Conservation (phyloP, 2,329 filamentous ascomycete genomes). For the Dactylonectria estremocensis region DNA sequence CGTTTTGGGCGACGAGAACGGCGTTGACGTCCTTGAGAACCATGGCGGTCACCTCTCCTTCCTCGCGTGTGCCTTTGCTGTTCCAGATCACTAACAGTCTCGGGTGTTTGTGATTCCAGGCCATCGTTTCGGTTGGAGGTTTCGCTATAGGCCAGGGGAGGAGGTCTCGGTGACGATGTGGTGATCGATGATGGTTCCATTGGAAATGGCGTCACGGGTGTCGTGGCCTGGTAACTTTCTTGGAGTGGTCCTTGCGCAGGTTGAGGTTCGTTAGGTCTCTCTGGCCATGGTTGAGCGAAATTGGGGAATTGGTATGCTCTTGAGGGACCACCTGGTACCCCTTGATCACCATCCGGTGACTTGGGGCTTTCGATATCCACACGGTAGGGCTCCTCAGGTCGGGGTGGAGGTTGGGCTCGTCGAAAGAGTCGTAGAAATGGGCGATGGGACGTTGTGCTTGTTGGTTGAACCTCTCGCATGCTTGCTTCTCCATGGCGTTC, state of each 20-base stretch:
- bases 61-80: background rate
- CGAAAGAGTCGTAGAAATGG: conserved; percentile 39
- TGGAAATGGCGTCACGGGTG: background rate
- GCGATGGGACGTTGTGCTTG: conserved; percentile 18
- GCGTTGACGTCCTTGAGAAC: background rate
- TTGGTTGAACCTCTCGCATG: conserved; percentile 24
- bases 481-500: conserved; percentile 43
- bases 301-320: conserved; percentile 13
- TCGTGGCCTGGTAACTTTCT: conserved; percentile 5
- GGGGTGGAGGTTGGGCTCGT: conserved; percentile 38
- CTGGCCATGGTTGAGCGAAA: conserved; percentile 18
- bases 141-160: background rate
- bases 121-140: background rate
- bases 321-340: background rate
- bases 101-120: conserved; percentile 14
- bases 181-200: conserved; percentile 9
- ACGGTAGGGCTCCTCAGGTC: conserved; percentile 33
- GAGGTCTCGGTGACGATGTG: conserved; percentile 12
- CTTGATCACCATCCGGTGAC: conserved; percentile 53
- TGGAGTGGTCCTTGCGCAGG: conserved; percentile 30
- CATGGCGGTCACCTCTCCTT: conserved; percentile 1
- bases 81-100: background rate
- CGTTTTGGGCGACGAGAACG: conserved; percentile 51
- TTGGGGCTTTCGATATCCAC: conserved; percentile 62
- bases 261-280: conserved; percentile 40